Conservation (phyloP, 2,329 filamentous ascomycete genomes). For the Laburnicola sp. region DNA sequence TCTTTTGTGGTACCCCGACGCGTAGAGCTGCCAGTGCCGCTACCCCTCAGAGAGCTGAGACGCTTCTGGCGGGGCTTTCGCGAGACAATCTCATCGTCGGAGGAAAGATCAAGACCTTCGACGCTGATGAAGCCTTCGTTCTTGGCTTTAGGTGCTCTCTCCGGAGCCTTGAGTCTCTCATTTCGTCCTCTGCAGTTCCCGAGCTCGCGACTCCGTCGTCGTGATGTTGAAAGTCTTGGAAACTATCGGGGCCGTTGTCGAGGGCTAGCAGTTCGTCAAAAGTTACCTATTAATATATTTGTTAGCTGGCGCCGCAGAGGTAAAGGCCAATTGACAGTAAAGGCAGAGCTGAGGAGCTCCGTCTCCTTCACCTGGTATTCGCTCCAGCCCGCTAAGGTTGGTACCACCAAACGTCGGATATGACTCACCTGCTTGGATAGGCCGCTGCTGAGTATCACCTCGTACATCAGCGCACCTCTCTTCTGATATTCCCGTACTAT, state of each 20-base stretch:
- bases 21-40: slow-evolving; percentile 15
- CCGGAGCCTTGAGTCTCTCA: slow-evolving; percentile 31
- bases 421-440: slow-evolving; percentile 48
- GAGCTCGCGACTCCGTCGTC: slow-evolving; percentile 21
- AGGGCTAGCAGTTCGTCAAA: slow-evolving; percentile 51
- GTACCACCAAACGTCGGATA: background rate
- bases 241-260: slow-evolving; percentile 52
- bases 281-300: slow-evolving; percentile 45
- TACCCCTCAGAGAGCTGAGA: slow-evolving; percentile 11
- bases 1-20: slow-evolving; percentile 16
- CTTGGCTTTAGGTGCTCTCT: slow-evolving; percentile 16
- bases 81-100: slow-evolving; percentile 32
- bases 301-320: no score
- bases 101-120: slow-evolving; percentile 33
- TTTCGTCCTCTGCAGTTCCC: slow-evolving; percentile 14
- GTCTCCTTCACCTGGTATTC: background rate
- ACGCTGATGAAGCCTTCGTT: slow-evolving; percentile 35
- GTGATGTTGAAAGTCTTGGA: slow-evolving; percentile 47
- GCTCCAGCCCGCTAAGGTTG: background rate
- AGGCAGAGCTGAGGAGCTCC: background rate
- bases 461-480: slow-evolving; percentile 42
- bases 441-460: slow-evolving; percentile 49
- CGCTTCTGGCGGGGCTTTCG: slow-evolving; percentile 23
- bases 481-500: slow-evolving; percentile 46
- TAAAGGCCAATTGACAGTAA: background rate